Conservation (phyloP, 2,329 filamentous ascomycete genomes). For the Ilyonectria mors-panacis region DNA sequence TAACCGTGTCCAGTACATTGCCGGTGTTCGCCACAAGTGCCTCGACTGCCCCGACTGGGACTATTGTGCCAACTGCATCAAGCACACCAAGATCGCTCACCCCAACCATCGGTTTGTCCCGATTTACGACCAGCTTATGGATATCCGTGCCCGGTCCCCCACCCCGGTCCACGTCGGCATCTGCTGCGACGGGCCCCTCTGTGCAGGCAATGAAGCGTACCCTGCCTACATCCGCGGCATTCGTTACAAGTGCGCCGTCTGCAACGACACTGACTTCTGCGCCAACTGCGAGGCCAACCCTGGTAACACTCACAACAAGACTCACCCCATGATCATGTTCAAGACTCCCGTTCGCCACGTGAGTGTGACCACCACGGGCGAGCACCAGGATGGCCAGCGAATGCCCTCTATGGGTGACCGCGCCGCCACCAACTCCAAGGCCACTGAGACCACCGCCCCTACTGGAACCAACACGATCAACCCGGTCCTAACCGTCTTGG, state of each 20-base stretch:
- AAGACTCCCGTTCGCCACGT: conserved; percentile 92
- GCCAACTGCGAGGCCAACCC: conserved; percentile 93
- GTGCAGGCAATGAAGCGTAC: conserved; percentile 69
- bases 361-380: conserved; percentile 86
- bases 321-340: conserved; percentile 98
- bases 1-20: conserved; percentile 70
- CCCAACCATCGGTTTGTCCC: conserved; percentile 90
- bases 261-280: conserved; percentile 95
- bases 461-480: conserved; percentile 64
- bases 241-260: conserved; percentile 98
- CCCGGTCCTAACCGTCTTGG: conserved; percentile 79
- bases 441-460: conserved; percentile 61
- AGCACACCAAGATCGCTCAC: conserved; percentile 78
- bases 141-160: conserved; percentile 38
- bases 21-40: conserved; percentile 95
- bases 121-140: conserved; percentile 80
- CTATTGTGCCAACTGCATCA: conserved; percentile 85
- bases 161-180: conserved; percentile 81
- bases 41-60: conserved; percentile 98
- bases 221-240: conserved; percentile 85
- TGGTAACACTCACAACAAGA: conserved; percentile 88
- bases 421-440: conserved; percentile 59
- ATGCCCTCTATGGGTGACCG: conserved; percentile 82
- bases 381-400: conserved; percentile 77
- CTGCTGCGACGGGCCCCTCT: conserved; percentile 95